Percentiles rank a stretch among this genome's conserved stretches.
Conservation (phyloP, 352 stramenopile species). For the Phytophthora niederhauseri region DNA sequence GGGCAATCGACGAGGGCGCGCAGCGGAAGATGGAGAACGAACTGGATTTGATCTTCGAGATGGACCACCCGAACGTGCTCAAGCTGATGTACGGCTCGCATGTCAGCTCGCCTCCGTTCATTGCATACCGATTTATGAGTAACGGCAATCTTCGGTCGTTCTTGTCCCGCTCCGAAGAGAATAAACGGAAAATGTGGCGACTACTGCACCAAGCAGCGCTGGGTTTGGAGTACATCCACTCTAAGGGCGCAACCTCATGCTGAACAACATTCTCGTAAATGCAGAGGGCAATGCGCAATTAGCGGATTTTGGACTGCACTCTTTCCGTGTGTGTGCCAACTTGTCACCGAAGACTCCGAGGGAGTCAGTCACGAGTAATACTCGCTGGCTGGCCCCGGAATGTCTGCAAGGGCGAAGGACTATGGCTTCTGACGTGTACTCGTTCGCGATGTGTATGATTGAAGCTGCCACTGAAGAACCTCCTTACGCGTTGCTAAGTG, state of each 20-base stretch:
- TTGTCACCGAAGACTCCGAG: background rate
- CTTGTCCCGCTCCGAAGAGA: background rate
- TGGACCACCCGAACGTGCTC: background rate
- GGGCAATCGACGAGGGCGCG: background rate
- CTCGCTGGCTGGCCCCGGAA: too few species aligned
- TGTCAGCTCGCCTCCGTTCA: background rate
- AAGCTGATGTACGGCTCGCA: background rate
- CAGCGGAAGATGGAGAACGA: background rate
- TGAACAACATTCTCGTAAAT: background rate
- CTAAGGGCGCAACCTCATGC: background rate
- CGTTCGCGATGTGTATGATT: slow-evolving; percentile 7
- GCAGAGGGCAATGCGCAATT: background rate
- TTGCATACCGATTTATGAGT: background rate
- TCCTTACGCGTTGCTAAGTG: slow-evolving; percentile 1
- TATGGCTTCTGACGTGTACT: slow-evolving; percentile 13
- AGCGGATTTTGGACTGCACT: background rate
- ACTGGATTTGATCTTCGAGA: background rate
- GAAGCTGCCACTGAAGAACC: slow-evolving; percentile 1
- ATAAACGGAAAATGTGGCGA: background rate
- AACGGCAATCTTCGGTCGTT: background rate
- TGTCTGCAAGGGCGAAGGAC: too few species aligned
- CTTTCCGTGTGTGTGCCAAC: background rate
- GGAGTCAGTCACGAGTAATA: too few species aligned
- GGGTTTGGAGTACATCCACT: background rate
- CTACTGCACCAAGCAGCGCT: background rate